Base-by-base conservation (phyloP, 495 filamentous ascomycete species). In the Penicillium turbatum region DNA sequence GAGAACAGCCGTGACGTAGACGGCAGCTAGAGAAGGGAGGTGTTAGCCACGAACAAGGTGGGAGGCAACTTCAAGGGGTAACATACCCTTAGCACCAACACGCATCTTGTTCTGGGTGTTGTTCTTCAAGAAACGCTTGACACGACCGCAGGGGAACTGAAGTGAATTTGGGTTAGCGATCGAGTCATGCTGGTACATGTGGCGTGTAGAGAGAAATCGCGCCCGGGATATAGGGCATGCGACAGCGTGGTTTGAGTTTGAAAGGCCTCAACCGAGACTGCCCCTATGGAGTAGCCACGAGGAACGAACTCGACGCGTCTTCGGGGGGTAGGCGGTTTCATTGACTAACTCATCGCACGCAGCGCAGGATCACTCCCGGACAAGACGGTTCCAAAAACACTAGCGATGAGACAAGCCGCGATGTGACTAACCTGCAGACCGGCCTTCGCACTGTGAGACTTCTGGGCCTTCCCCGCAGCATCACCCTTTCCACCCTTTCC, bases 51-150 rank as follows among this genome's bases (percentile, higher is more conserved):
- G 16, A 9, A 6, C 16, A 13, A 3, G 15, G 17, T 0, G 37
- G 13, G 19, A 40, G 48, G 44, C 35, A 6, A 36, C 44, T 19
- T 35, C 10, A n/a, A 34, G 27, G 17, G 21, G 6, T 31, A 44
- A 56, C 67, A 26, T 73, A 85, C 82, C 82, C 79, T 98, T 98
- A 61, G 93, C 93, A 63, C 93, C 95, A 60, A 98, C 95, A 77
- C 93, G 92, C 90, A 97, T 97, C 82, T 97, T 97, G 75, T 96
- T 95, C 64, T 97, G 93, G 21, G 93, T 97, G 76, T 96, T 96
- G 73, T 93, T 93, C 82, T 97, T 97, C 67, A 98, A 79, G 79
- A 97, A 96, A 77, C 93, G 92, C 86, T 98, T 98, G 67, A 98
- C 92, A 86, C 93, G 95, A 75, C 93, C 93, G 70, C 93, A 98